Conservation (phyloP, 768 basidiomycete species). For the Kwoniella botswanensis region DNA sequence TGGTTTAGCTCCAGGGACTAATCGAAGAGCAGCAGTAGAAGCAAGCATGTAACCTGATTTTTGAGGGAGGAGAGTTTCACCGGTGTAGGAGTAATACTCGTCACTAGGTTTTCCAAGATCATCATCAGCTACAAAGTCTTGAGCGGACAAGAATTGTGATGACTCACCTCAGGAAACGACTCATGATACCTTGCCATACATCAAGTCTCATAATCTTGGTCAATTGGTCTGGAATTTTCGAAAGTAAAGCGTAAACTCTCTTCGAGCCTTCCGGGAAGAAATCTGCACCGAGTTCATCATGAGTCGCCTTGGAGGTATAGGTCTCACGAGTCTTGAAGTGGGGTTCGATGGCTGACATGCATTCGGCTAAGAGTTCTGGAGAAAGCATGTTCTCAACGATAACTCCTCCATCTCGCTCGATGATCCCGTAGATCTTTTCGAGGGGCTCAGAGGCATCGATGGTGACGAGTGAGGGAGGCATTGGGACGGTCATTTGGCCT, state of each 20-base stretch:
- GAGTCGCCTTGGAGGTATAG: slow-evolving; percentile 25
- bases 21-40: slow-evolving; percentile 25
- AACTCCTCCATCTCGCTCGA: slow-evolving; percentile 28
- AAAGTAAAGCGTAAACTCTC: slow-evolving; percentile 25
- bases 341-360: slow-evolving; percentile 29
- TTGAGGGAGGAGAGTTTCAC: slow-evolving; percentile 25
- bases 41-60: slow-evolving; percentile 29
- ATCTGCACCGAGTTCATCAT: slow-evolving; percentile 32
- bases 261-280: slow-evolving; percentile 32
- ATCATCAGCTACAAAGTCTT: background rate
- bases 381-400: slow-evolving; percentile 28
- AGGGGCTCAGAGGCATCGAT: slow-evolving; percentile 29
- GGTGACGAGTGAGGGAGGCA: slow-evolving; percentile 23
- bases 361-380: slow-evolving; percentile 24
- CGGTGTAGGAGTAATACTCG: slow-evolving; percentile 30
- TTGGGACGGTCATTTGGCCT: slow-evolving; percentile 9
- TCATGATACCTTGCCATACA: slow-evolving; percentile 32
- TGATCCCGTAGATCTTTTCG: slow-evolving; percentile 33
- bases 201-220: slow-evolving; percentile 20
- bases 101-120: slow-evolving; percentile 13
- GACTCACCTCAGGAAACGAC: slow-evolving; percentile 23
- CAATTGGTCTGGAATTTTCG: slow-evolving; percentile 18
- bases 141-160: background rate
- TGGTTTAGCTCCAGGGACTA: slow-evolving; percentile 24
- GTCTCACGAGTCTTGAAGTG: slow-evolving; percentile 18